phyloP scores from a whole-genome alignment of 176 grass and related monocot genomes.

The Puya raimondii region DNA sequence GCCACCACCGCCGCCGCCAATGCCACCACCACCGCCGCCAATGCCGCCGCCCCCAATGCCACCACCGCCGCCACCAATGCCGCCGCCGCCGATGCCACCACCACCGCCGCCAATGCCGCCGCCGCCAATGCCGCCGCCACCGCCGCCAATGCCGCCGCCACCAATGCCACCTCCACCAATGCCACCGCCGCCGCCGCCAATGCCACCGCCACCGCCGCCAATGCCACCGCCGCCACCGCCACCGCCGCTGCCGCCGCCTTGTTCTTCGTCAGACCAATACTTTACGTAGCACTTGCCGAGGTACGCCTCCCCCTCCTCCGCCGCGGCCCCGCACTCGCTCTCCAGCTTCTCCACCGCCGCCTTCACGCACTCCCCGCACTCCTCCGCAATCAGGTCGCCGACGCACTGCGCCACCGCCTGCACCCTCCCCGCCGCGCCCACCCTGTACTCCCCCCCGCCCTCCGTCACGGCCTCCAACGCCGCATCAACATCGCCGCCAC shows the following conservation, averaged over 20 bases:
- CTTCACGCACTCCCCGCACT: slow-evolving; percentile 60
- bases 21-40: too few relatives aligned
- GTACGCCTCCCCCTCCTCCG: slow-evolving; percentile 56
- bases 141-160: neutral
- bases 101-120: neutral
- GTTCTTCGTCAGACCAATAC: slow-evolving; percentile 45
- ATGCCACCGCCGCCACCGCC: neutral
- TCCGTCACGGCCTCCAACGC: slow-evolving; percentile 46
- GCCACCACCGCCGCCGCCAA: too few relatives aligned
- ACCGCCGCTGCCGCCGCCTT: neutral
- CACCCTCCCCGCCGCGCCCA: slow-evolving; percentile 46
- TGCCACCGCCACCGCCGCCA: too few relatives aligned
- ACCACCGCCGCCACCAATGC: neutral
- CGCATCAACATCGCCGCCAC: slow-evolving; percentile 50
- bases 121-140: slow-evolving; percentile 10
- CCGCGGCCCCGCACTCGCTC: slow-evolving; percentile 47
- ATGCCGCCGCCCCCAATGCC: neutral
- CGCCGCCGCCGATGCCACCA: neutral
- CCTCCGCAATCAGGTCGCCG: slow-evolving; percentile 52
- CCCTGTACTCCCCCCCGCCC: slow-evolving; percentile 46
- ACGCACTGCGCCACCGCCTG: slow-evolving; percentile 96
- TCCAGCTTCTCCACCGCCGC: slow-evolving; percentile 57
- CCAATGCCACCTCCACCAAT: too few relatives aligned
- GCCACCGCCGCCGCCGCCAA: too few relatives aligned
- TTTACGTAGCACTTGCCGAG: slow-evolving; percentile 85